phyloP scores from a whole-genome alignment of 2,329 filamentous ascomycete genomes.

The Diaporthe sp. region DNA sequence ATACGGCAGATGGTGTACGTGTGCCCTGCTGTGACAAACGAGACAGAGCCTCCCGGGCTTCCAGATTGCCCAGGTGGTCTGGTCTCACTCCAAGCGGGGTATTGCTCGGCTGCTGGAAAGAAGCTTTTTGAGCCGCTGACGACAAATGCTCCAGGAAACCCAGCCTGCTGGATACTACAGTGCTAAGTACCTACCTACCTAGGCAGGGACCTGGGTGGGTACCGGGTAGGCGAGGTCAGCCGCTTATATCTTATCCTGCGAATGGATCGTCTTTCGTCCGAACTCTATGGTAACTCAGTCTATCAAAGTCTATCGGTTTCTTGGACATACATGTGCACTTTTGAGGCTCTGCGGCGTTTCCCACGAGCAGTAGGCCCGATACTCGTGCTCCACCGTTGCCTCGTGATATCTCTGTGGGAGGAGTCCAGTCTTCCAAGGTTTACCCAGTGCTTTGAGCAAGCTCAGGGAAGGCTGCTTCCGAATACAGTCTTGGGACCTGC shows the following conservation, averaged over 20 bases:
- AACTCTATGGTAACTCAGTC: background rate
- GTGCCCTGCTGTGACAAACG: background rate
- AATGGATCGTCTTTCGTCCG: background rate
- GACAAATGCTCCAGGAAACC: background rate
- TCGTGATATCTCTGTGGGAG: background rate
- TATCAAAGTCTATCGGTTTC: background rate
- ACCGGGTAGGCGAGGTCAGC: background rate
- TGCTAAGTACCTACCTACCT: too few relatives aligned
- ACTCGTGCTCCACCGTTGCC: background rate
- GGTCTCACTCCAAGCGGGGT: background rate
- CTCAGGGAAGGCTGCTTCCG: background rate
- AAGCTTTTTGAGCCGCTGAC: constrained; percentile 34
- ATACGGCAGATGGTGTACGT: background rate
- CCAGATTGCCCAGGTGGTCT: background rate
- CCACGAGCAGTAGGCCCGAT: too few relatives aligned
- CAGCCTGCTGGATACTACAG: constrained; percentile 17
- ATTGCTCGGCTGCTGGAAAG: background rate
- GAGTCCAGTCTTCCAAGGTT: background rate
- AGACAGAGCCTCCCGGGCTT: background rate
- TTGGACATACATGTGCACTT: background rate
- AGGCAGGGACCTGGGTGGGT: background rate
- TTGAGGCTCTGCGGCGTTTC: constrained; percentile 8
- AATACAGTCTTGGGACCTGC: background rate
- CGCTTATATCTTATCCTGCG: background rate
- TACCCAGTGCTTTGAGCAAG: background rate